A percentile compares a stretch with the other conserved stretches of the same genome.
Conservation (phyloP, 768 basidiomycete species). For the Myochromella boudieri region DNA sequence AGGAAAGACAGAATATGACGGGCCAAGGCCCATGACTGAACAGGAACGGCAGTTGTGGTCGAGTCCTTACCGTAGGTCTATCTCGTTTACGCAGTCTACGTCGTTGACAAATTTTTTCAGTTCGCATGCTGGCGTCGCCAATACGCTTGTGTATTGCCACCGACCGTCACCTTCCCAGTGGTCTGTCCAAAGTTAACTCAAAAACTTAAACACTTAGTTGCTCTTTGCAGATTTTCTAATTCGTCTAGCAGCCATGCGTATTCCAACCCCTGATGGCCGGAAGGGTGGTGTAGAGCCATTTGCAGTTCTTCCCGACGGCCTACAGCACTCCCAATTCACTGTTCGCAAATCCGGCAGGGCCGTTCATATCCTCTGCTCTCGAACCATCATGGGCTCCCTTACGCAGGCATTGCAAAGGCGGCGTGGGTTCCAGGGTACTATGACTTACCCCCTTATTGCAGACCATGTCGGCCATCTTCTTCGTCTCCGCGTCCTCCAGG, state of each 20-base stretch:
- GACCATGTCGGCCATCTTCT: constrained; percentile 65
- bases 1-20: constrained; percentile 26
- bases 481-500: constrained; percentile 74
- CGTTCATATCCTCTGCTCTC: constrained; percentile 62
- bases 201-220: background rate
- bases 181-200: constrained; percentile 27
- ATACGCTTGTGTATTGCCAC: constrained; percentile 57
- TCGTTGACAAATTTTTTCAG: constrained; percentile 31
- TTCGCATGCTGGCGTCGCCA: constrained; percentile 72
- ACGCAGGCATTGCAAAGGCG: constrained; percentile 34
- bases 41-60: constrained; percentile 70
- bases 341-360: constrained; percentile 44
- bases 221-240: constrained; percentile 58
- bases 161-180: constrained; percentile 52
- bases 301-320: constrained; percentile 49
- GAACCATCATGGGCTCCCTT: constrained; percentile 41
- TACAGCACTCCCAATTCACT: constrained; percentile 65
- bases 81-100: constrained; percentile 10
- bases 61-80: constrained; percentile 69
- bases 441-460: constrained; percentile 42
- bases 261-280: constrained; percentile 26
- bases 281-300: constrained; percentile 15
- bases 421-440: constrained; percentile 27
- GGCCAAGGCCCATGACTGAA: constrained; percentile 56
- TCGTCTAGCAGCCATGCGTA: constrained; percentile 51